Conservation (phyloP, 352 stramenopile genomes). For the Phytopythium montanum region DNA sequence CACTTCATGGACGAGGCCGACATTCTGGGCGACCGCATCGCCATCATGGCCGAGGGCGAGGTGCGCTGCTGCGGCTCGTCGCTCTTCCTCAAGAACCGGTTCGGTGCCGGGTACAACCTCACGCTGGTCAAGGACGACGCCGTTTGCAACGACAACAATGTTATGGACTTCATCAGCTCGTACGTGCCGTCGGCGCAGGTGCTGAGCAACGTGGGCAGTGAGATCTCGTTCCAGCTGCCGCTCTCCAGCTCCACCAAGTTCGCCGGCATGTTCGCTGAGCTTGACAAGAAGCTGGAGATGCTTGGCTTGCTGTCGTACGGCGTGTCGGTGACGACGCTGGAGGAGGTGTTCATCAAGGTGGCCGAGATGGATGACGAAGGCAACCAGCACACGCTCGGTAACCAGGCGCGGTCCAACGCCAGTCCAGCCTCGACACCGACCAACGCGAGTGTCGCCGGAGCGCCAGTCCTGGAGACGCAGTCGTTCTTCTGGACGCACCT, state of each 20-base stretch:
- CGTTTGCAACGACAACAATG: constrained; percentile 22
- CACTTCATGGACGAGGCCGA: constrained; percentile 87
- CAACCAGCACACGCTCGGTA: constrained; percentile 37
- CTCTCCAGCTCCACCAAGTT: constrained; percentile 45
- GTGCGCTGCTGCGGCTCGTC: constrained; percentile 83
- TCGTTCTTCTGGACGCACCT: constrained; percentile 40
- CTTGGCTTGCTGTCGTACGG: constrained; percentile 52
- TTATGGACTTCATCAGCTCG: constrained; percentile 30
- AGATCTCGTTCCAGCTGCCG: constrained; percentile 70
- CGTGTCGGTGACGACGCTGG: constrained; percentile 84
- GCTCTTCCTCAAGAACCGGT: constrained; percentile 93
- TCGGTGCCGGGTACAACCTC: constrained; percentile 90
- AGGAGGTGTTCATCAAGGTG: constrained; percentile 82
- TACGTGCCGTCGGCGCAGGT: constrained; percentile 35
- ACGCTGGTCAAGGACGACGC: constrained; percentile 53
- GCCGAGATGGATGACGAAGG: constrained; percentile 34
- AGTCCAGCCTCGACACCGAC: constrained; percentile 1
- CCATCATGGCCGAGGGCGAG: constrained; percentile 92
- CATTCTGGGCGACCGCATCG: constrained; percentile 75
- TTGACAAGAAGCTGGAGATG: constrained; percentile 40
- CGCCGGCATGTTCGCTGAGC: constrained; percentile 45
- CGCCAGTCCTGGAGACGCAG: constrained; percentile 10
- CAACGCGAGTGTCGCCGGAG: constrained; percentile 6
- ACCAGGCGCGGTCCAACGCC: constrained; percentile 10
- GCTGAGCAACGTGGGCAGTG: constrained; percentile 66